Percentiles rank a stretch among this genome's conserved stretches.
These are phyloP conservation scores for Aspergillus quadrilineatus DNA, from an alignment of 2,329 filamentous ascomycete species.

Conservation along the genomic window DNA sequence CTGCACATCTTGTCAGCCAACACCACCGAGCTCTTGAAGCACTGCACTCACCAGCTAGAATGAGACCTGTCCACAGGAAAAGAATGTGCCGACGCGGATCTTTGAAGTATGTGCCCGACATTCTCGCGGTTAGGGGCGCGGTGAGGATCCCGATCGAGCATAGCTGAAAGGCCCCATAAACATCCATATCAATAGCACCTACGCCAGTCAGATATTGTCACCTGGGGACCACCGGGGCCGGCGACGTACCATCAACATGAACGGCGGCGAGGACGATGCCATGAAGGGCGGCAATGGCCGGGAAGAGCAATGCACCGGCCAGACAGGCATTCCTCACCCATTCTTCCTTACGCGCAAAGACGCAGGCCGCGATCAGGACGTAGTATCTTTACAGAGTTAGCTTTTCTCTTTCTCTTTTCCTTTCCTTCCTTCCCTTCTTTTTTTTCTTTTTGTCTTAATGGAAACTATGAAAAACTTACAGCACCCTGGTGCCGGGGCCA, in stretches of 20 bases:
- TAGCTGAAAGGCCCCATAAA: conserved; percentile 5
- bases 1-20: background rate
- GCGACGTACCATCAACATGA: conserved; percentile 3
- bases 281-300: conserved; percentile 3
- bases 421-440: no score
- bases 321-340: conserved; percentile 8
- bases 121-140: conserved; percentile 5
- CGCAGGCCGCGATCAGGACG: conserved; percentile 2
- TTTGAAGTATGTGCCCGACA: conserved; percentile 8
- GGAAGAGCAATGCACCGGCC: conserved; percentile 4
- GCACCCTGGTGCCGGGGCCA: background rate
- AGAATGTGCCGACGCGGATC: conserved; percentile 4
- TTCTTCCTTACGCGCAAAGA: conserved; percentile 6
- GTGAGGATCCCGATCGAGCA: conserved; percentile 10
- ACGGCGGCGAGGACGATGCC: conserved; percentile 3
- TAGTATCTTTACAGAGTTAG: background rate
- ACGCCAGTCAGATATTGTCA: background rate
- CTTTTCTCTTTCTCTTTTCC: no score
- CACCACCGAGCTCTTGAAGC: background rate
- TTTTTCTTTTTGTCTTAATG: no score
- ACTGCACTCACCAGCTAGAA: conserved; percentile 2
- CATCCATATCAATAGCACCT: conserved; percentile 7
- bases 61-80: conserved; percentile 3
- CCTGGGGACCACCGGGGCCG: background rate
- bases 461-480: background rate